A percentile compares a stretch with the other conserved stretches of the same genome.
phyloP scores from a whole-genome alignment of 1,284 basidiomycete species.

The Chalciporus sp. region DNA sequence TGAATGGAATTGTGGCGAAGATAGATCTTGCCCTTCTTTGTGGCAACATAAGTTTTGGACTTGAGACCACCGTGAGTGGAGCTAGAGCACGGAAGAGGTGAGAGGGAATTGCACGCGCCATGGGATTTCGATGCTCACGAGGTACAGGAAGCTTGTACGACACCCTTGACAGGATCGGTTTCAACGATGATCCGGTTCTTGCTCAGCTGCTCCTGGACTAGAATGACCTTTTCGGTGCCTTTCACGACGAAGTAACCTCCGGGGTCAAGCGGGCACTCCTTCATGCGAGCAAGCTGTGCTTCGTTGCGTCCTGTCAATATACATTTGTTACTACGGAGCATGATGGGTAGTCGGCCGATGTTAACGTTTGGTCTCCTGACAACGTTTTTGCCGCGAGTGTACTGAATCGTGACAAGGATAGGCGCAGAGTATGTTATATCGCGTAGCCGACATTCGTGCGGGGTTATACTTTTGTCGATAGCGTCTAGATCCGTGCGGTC shows the following conservation, averaged over 20 bases:
- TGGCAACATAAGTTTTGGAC: constrained; percentile 97
- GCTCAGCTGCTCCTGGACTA: constrained; percentile 98
- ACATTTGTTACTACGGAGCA: constrained; percentile 96
- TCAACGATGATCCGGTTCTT: constrained; percentile 99
- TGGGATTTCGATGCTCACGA: constrained; percentile 59
- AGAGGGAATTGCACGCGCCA: constrained; percentile 4
- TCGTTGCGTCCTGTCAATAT: constrained; percentile 81
- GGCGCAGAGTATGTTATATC: constrained; percentile 97
- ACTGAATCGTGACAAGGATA: constrained; percentile 94
- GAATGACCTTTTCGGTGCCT: constrained; percentile 99
- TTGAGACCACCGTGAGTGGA: constrained; percentile 97
- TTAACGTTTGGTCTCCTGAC: constrained; percentile 84
- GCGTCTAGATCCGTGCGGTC: constrained; percentile 84
- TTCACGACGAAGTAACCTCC: constrained; percentile 99
- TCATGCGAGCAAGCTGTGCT: constrained; percentile 87
- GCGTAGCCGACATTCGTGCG: constrained; percentile 96
- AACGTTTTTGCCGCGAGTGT: constrained; percentile 90
- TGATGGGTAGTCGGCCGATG: constrained; percentile 95
- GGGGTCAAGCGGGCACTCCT: constrained; percentile 96
- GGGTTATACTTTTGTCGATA: constrained; percentile 86
- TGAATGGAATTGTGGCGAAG: constrained; percentile 98
- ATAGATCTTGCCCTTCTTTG: constrained; percentile 93
- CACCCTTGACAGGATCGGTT: constrained; percentile 86
- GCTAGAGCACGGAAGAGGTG: constrained; percentile 41
- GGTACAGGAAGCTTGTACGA: constrained; percentile 96